Conservation (phyloP, 2,329 filamentous ascomycete species). For the Xylaria sp. region DNA sequence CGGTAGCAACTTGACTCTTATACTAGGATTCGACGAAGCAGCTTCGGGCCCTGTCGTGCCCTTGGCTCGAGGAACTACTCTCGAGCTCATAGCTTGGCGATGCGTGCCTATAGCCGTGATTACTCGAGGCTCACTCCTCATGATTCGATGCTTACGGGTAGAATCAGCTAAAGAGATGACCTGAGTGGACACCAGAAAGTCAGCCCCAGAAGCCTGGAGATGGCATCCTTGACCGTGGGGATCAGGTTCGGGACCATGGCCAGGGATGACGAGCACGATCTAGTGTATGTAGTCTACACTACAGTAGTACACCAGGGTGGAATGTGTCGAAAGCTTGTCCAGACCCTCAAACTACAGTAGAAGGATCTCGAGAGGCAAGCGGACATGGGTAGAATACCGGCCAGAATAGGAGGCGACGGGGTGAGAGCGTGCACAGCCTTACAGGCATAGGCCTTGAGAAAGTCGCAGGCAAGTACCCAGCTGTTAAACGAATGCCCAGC, state of each 20-base stretch:
- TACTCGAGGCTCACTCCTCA: constrained; percentile 29
- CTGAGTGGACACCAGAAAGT: constrained; percentile 5
- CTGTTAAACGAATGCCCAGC: neutral
- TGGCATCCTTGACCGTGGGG: constrained; percentile 15
- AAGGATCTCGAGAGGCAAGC: constrained; percentile 4
- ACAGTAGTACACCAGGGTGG: neutral
- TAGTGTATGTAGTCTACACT: neutral
- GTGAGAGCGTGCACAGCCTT: constrained; percentile 10
- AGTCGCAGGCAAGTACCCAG: constrained; percentile 1
- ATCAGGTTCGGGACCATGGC: neutral
- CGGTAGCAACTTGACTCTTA: constrained; percentile 18
- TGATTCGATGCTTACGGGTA: constrained; percentile 26
- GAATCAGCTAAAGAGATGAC: constrained; percentile 6
- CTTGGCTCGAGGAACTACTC: neutral
- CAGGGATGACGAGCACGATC: neutral
- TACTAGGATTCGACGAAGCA: constrained; percentile 4
- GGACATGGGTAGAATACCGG: too few species aligned
- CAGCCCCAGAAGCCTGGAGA: constrained; percentile 17
- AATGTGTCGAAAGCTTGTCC: constrained; percentile 3
- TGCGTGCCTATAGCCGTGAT: constrained; percentile 11
- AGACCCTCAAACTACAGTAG: neutral
- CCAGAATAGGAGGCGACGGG: constrained; percentile 6
- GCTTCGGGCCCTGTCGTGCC: constrained; percentile 5
- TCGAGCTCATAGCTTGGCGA: constrained; percentile 15
- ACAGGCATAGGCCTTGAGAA: too few species aligned